Base-by-base conservation (phyloP, 352 stramenopile species). In the Globisporangium orthogonon region DNA sequence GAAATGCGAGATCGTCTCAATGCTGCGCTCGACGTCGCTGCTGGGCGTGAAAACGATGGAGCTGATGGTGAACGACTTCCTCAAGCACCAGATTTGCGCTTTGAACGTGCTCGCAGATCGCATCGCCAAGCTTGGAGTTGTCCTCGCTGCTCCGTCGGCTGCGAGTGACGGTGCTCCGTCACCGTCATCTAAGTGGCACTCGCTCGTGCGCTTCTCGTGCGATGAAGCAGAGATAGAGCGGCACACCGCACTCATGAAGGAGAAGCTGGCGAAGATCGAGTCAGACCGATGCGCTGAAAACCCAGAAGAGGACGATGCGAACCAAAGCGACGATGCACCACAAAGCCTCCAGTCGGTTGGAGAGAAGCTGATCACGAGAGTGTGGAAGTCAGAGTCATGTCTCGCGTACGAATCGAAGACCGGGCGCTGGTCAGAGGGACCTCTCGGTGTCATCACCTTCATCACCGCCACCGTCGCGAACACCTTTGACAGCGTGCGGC, bases 31-130 rank as follows among this genome's bases (percentile, higher is more conserved):
- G 23, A 79, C 74, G n/a, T 69, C 70, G 23, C 56, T 53, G 2
- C 55, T 83, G 28, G 58, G 65, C 0, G 68, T 83, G 17, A 83
- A 81, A 50, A 87, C 76, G 17, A 74, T 87, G 72, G 72, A 87
- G 35, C 45, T 84, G 2, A 78, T 87, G 72, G 63, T 80, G 33
- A 58, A 72, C 43, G 76, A 83, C 39, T 71, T 76, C 46, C 23
- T 74, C 28, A 87, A 87, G 61, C 71, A 75, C 17, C 46, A 66
- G 28, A 43, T 35, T 40, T 63, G 61, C 4, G 71, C 71, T 0
- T 28, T 79, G 18, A 11, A 13, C 44, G 33, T 37, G 17, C 58
- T 79, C 10, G 46, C 52, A 2, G 35, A 62, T n/a, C 44, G 35
- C 9, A 46, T 54, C 33, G 29, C 48, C 30, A 53, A 30, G 43